These are phyloP conservation scores for Platismatia glauca DNA, from an alignment of 495 filamentous ascomycete species.

Conservation along the genomic window DNA sequence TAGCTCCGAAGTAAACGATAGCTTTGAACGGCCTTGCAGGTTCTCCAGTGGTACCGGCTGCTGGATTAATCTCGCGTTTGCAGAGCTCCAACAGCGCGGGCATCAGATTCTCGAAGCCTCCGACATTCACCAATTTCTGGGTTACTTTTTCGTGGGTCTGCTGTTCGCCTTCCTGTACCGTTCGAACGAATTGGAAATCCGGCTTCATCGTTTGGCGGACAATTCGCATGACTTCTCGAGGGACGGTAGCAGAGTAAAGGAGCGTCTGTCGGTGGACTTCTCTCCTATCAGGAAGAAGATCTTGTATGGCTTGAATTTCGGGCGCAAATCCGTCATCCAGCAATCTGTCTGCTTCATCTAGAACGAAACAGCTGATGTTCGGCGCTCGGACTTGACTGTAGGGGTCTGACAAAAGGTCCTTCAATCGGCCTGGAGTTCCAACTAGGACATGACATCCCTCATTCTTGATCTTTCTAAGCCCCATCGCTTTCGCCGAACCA, in stretches of 20 bases:
- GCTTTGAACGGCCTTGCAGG: conserved; percentile 71
- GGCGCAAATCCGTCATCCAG: conserved; percentile 82
- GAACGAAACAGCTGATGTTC: conserved; percentile 66
- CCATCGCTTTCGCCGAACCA: conserved; percentile 62
- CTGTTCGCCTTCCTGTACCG: conserved; percentile 66
- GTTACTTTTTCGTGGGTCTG: conserved; percentile 78
- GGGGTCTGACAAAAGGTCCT: conserved; percentile 71
- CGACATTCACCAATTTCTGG: conserved; percentile 58
- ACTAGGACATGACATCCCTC: conserved; percentile 85
- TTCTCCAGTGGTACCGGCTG: conserved; percentile 22
- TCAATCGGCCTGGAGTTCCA: conserved; percentile 81
- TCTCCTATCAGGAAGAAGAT: conserved; percentile 50
- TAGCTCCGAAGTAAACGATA: conserved; percentile 81
- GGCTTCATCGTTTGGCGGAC: conserved; percentile 61
- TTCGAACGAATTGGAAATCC: conserved; percentile 74
- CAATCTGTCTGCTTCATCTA: conserved; percentile 92
- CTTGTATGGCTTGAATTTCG: conserved; percentile 63
- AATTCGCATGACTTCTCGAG: conserved; percentile 68
- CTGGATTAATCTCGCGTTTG: conserved; percentile 42
- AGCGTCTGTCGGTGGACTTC: conserved; percentile 74
- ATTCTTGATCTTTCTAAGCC: conserved; percentile 52
- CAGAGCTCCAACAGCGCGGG: conserved; percentile 70
- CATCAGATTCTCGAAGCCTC: conserved; percentile 64
- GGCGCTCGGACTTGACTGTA: conserved; percentile 58
- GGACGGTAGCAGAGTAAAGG: conserved; percentile 89